These are phyloP conservation scores for Acanthamoeba lenticulata DNA, from an alignment of 208 protist species.

Conservation along the genomic window DNA sequence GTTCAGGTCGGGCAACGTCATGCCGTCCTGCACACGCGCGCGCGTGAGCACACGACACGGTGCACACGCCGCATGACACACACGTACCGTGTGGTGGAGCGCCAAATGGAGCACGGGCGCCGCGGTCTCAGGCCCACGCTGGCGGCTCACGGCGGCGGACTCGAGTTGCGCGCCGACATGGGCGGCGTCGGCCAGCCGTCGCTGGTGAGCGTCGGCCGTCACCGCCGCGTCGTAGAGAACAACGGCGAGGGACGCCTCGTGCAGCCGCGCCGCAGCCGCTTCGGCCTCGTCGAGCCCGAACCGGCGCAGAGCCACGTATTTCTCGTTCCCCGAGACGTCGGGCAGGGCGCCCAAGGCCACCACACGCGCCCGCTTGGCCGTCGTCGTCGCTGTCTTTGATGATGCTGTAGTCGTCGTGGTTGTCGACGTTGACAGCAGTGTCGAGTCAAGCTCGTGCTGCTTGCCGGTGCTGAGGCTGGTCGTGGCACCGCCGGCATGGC, in stretches of 20 bases:
- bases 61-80: background rate
- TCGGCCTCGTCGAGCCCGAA: background rate
- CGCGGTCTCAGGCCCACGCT: too few species aligned
- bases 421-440: background rate
- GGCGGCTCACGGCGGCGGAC: background rate
- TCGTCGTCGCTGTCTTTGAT: background rate
- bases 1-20: background rate
- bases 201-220: too few species aligned
- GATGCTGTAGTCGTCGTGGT: background rate
- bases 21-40: background rate
- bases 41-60: background rate
- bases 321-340: constrained; percentile 10
- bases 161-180: constrained; percentile 5
- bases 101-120: constrained; percentile 2
- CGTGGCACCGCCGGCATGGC: too few species aligned
- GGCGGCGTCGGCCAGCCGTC: background rate
- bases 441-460: background rate
- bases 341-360: background rate
- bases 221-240: background rate
- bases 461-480: background rate
- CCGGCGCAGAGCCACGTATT: background rate
- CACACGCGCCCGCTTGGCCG: background rate
- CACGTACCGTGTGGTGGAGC: constrained; percentile 12
- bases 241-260: background rate
- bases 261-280: background rate